Base-by-base conservation (phyloP, 768 basidiomycete species). In the Tulasnella sp. region DNA sequence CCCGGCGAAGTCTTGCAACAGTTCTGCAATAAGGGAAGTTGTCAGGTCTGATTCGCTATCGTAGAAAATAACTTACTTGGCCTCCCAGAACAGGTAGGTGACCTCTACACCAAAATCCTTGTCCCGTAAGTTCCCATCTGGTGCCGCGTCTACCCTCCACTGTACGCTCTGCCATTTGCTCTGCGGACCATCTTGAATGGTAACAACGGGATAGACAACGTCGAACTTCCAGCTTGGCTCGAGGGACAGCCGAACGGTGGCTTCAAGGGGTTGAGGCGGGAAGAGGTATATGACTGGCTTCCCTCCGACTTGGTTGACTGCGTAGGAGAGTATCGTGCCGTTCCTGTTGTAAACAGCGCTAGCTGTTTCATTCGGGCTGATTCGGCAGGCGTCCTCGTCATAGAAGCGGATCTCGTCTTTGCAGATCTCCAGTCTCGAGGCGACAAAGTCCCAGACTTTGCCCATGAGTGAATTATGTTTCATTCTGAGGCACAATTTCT, bases 241-340 rank as follows among this genome's bases (percentile, higher is more conserved):
- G 24, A 74, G 73, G 1, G 73, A 40, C n/a, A 74, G 34, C 24
- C 73, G 39, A 40, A 74, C 73, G n/a, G 73, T 74, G 24, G 73
- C 73, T 40, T 40, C n/a, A 16, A 74, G 73, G 3, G 6, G 14
- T 19, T 27, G 44, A n/a, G 73, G 73, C 36, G 73, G 73, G 19
- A 40, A 74, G 73, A 74, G 73, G 36, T 74, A 74, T n/a, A 74
- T 74, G 18, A 74, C 73, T 40, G 73, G 73, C 44, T 74, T 74
- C 27, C 73, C 73, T 40, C 73, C 73, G 31, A 34, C 27, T 34
- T 27, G 31, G 3, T 5, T 27, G n/a, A 62, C 18, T n/a, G 0
- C 18, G 24, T 7, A 34, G 12, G 31, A 7, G 8, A 62, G 8
- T 34, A 31, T 27, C 8, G 58, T n/a, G 24, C 58, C 24, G 31